These are phyloP conservation scores for Mytilinidion resinicola DNA, from an alignment of 495 filamentous ascomycete genomes.

Conservation along the genomic window DNA sequence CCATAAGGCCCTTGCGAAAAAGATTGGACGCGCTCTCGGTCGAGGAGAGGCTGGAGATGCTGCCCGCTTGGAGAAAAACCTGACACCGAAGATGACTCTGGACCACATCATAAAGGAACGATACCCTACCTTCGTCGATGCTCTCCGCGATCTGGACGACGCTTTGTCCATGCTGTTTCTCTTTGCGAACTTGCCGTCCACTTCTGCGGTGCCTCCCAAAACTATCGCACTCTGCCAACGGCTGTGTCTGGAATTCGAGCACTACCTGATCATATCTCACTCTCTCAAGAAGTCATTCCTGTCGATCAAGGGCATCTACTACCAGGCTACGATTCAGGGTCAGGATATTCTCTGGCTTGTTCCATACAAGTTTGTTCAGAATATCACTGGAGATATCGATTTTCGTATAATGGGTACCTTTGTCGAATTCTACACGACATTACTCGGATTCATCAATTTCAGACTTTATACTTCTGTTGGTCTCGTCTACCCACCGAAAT, in stretches of 20 bases:
- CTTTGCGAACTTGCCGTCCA: conserved; percentile 92
- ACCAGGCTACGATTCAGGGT: conserved; percentile 97
- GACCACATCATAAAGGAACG: conserved; percentile 97
- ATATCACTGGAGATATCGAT: conserved; percentile 85
- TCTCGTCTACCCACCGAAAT: conserved; percentile 89
- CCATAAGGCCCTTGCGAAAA: conserved; percentile 92
- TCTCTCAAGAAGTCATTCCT: conserved; percentile 91
- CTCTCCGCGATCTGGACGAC: conserved; percentile 91
- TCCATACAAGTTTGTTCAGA: conserved; percentile 93
- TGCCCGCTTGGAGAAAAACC: conserved; percentile 72
- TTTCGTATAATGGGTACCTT: conserved; percentile 99
- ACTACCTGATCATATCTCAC: conserved; percentile 88
- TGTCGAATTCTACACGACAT: conserved; percentile 95
- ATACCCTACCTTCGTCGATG: conserved; percentile 95
- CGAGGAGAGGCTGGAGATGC: conserved; percentile 87
- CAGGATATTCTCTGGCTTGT: conserved; percentile 97
- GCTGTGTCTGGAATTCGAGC: conserved; percentile 88
- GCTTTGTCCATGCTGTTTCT: conserved; percentile 94
- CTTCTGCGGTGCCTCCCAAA: conserved; percentile 77
- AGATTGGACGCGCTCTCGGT: conserved; percentile 85
- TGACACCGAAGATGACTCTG: conserved; percentile 76
- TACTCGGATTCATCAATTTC: conserved; percentile 94
- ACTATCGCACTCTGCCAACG: conserved; percentile 89
- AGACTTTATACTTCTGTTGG: conserved; percentile 85
- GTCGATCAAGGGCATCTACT: conserved; percentile 98